These are phyloP conservation scores for Carex parvula DNA, from an alignment of 176 grass and related monocot species.

Conservation along the genomic window DNA sequence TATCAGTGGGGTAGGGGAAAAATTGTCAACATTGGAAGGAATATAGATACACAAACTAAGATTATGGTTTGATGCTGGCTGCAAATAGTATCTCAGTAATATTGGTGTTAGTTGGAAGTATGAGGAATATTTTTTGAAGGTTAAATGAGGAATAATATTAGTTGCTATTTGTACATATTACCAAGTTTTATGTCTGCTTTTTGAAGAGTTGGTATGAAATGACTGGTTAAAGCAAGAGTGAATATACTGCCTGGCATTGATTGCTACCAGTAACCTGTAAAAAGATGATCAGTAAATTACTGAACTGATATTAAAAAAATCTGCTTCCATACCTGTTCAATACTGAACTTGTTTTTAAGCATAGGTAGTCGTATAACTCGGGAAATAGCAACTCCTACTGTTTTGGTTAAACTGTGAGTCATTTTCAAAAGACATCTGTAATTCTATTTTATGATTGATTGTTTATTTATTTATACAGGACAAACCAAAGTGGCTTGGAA, in stretches of 20 bases:
- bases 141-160: not conserved
- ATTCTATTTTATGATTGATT: conserved; percentile 23
- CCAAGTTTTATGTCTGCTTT: not conserved
- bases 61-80: not conserved
- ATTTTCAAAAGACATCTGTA: conserved; percentile 17
- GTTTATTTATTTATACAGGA: conserved; percentile 38
- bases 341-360: not conserved
- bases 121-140: not conserved
- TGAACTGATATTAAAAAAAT: not conserved
- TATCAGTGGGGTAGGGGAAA: not conserved
- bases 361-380: not conserved
- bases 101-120: not conserved
- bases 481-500: conserved; percentile 69
- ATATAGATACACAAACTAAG: not conserved
- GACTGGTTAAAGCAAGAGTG: not conserved
- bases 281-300: not conserved
- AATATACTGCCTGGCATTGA: not conserved
- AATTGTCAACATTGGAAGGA: not conserved
- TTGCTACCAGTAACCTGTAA: not conserved
- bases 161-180: not conserved
- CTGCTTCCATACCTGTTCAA: not conserved
- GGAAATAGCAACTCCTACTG: not conserved
- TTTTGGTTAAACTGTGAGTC: not conserved
- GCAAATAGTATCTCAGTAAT: not conserved
- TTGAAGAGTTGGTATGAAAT: not conserved